These are phyloP conservation scores for Lobosporangium transversale DNA, from an alignment of 192 early-diverging fungal genomes.

Conservation along the genomic window DNA sequence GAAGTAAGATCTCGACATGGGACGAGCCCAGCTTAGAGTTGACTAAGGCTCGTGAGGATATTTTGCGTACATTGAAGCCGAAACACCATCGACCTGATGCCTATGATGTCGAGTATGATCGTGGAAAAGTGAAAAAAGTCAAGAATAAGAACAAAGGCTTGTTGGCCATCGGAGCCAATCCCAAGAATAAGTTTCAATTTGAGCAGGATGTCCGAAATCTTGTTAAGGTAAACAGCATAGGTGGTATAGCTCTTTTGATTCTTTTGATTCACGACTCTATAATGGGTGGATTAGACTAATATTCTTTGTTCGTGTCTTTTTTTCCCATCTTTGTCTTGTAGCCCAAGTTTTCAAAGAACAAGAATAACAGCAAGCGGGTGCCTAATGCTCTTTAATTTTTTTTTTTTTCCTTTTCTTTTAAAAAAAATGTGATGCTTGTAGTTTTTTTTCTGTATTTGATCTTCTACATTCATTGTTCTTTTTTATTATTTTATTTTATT, in stretches of 20 bases:
- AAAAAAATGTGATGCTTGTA: neutral
- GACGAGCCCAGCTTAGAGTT: conserved; percentile 27
- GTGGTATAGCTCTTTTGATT: neutral
- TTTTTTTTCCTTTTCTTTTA: conserved; percentile 1
- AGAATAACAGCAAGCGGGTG: conserved; percentile 31
- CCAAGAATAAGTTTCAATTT: conserved; percentile 58
- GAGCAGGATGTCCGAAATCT: conserved; percentile 53
- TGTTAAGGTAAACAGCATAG: conserved; percentile 37
- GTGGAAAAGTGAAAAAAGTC: conserved; percentile 77
- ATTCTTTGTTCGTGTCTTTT: too few species aligned
- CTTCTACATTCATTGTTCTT: too few species aligned
- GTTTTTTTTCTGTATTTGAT: neutral
- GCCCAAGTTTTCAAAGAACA: conserved; percentile 44
- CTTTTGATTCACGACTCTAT: neutral
- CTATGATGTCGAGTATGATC: conserved; percentile 79
- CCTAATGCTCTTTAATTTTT: conserved; percentile 20
- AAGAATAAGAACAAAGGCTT: conserved; percentile 63
- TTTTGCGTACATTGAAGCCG: conserved; percentile 59
- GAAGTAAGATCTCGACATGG: conserved; percentile 52
- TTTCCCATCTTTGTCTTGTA: neutral
- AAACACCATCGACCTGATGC: conserved; percentile 62
- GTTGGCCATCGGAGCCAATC: conserved; percentile 41
- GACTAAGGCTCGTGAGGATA: conserved; percentile 40
- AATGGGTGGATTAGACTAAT: too few species aligned
- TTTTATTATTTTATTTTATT: neutral